phyloP scores from a whole-genome alignment of 1,284 basidiomycete species.

The Singerocomus inundabilis region DNA sequence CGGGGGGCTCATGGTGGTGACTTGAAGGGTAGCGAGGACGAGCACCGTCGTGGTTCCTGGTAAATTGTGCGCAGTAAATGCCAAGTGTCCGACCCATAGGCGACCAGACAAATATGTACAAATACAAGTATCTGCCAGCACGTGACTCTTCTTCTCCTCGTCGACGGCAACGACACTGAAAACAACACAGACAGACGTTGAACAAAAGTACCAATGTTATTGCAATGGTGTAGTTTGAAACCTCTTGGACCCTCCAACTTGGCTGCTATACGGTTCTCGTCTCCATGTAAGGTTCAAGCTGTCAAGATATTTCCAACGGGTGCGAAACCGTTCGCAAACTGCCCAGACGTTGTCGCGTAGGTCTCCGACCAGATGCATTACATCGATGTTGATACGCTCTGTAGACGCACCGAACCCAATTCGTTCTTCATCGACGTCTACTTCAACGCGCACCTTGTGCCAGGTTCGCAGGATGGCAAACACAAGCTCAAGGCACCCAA shows the following conservation, averaged over 20 bases:
- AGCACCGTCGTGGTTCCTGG: no score
- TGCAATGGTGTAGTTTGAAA: conserved; percentile 67
- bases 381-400: conserved; percentile 9
- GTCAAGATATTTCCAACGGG: conserved; percentile 25
- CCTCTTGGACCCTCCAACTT: conserved; percentile 52
- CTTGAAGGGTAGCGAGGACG: background rate
- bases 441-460: conserved; percentile 59
- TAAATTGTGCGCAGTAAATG: no score
- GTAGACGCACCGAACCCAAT: conserved; percentile 65
- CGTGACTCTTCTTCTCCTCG: conserved; percentile 14
- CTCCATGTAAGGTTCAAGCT: conserved; percentile 24
- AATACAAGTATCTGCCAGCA: conserved; percentile 23
- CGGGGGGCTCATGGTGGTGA: conserved; percentile 41
- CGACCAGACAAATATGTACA: conserved; percentile 17
- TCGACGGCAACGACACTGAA: background rate
- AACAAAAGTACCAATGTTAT: conserved; percentile 35
- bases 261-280: conserved; percentile 23
- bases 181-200: background rate
- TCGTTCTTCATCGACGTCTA: conserved; percentile 71
- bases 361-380: conserved; percentile 27
- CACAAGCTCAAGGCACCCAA: conserved; percentile 60
- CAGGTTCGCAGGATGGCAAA: conserved; percentile 47
- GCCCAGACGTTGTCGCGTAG: conserved; percentile 61
- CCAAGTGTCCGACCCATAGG: no score
- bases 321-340: conserved; percentile 53